Evolutionary conservation across 2,329 filamentous ascomycete species (phyloP).

Genomic region (Fusarium albidum): DNA sequence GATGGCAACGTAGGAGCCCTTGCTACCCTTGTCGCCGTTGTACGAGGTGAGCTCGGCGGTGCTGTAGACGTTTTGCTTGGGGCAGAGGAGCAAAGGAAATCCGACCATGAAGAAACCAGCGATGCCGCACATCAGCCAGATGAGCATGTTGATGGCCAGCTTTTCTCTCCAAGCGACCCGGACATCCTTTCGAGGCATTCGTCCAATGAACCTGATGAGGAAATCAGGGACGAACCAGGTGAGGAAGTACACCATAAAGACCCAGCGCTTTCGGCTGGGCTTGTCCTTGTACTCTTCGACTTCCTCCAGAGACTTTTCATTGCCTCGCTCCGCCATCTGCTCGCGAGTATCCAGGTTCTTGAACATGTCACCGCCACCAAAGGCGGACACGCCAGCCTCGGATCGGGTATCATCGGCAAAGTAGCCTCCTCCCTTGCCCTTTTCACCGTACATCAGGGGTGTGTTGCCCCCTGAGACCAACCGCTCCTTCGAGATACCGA

Average conservation of each 20-base stretch:
- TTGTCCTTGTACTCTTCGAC: constrained; percentile 86
- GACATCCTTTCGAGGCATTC: constrained; percentile 92
- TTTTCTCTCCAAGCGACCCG: constrained; percentile 96
- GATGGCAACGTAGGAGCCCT: constrained; percentile 76
- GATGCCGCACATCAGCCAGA: constrained; percentile 84
- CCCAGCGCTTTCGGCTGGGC: constrained; percentile 86
- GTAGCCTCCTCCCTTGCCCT: constrained; percentile 78
- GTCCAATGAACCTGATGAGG: constrained; percentile 75
- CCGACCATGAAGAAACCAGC: constrained; percentile 89
- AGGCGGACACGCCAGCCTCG: constrained; percentile 89
- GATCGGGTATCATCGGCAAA: constrained; percentile 92
- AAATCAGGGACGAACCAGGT: constrained; percentile 93
- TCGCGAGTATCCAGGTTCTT: constrained; percentile 93
- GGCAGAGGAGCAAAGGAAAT: constrained; percentile 89
- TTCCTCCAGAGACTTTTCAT: constrained; percentile 88
- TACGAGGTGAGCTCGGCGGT: constrained; percentile 76
- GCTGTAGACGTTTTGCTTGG: constrained; percentile 88
- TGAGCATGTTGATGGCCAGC: constrained; percentile 95
- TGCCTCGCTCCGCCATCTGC: constrained; percentile 94
- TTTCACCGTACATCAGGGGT: constrained; percentile 75
- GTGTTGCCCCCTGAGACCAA: constrained; percentile 61
- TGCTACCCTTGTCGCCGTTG: constrained; percentile 73
- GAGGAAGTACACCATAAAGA: constrained; percentile 81
- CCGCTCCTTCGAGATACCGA: constrained; percentile 69
- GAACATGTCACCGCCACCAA: constrained; percentile 97